These are phyloP conservation scores for Trichoderma koningii DNA, from an alignment of 2,329 filamentous ascomycete species.

Conservation along the genomic window DNA sequence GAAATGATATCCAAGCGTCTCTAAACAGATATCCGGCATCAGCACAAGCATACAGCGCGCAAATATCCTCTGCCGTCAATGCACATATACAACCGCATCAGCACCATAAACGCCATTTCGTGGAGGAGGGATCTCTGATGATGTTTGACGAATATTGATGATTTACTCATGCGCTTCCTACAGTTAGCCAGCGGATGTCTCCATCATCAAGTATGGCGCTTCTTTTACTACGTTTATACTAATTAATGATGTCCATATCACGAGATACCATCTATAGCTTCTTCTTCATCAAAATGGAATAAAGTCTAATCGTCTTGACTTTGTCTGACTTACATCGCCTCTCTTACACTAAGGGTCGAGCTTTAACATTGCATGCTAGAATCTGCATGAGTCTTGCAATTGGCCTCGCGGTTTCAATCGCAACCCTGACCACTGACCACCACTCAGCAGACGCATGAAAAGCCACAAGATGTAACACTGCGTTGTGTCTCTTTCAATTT, in stretches of 20 bases:
- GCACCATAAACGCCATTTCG: not conserved
- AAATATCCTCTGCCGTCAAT: not conserved
- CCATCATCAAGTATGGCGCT: not conserved
- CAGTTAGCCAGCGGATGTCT: not conserved
- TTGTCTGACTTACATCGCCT: not conserved
- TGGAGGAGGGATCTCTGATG: not conserved
- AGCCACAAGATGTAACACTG: too few relatives aligned
- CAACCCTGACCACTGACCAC: not conserved
- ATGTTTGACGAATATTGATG: not conserved
- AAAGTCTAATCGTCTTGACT: not conserved
- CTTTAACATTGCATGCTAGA: not conserved
- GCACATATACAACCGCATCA: not conserved
- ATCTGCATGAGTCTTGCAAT: not conserved
- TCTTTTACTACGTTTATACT: not conserved
- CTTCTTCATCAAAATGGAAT: not conserved
- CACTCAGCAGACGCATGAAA: not conserved
- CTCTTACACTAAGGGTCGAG: not conserved
- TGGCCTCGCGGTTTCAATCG: not conserved
- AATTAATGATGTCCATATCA: constrained; percentile 1
- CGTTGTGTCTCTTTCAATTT: not conserved
- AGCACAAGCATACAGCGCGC: constrained; percentile 4
- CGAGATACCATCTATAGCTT: constrained; percentile 17
- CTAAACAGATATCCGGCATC: constrained; percentile 28
- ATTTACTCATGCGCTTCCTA: not conserved
- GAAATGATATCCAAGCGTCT: constrained; percentile 42